phyloP scores from a whole-genome alignment of 352 stramenopile genomes.

The Globisporangium irregulare region DNA sequence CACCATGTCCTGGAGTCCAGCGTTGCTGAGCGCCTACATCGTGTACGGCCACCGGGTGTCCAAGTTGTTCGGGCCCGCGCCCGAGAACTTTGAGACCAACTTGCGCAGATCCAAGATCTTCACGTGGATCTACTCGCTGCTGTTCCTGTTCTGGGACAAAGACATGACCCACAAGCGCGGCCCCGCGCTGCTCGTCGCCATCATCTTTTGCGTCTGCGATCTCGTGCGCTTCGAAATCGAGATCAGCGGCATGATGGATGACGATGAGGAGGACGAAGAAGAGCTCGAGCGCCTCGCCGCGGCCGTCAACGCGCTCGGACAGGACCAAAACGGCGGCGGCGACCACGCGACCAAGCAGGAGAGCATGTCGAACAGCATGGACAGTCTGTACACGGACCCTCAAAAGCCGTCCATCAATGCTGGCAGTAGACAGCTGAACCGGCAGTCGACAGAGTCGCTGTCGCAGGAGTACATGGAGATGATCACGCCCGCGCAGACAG shows the following conservation, averaged over 20 bases:
- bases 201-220: conserved; percentile 71
- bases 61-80: conserved; percentile 37
- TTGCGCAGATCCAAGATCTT: conserved; percentile 67
- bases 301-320: conserved; percentile 2
- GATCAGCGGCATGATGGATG: conserved; percentile 60
- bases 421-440: neutral
- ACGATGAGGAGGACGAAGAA: conserved; percentile 30
- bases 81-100: conserved; percentile 64
- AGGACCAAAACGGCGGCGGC: neutral
- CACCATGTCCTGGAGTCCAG: conserved; percentile 56
- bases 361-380: neutral
- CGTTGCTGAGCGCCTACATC: conserved; percentile 38
- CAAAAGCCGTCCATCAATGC: neutral
- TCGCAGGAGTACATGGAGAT: conserved; percentile 16
- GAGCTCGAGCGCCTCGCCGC: conserved; percentile 20
- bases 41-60: conserved; percentile 55
- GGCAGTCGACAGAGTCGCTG: conserved; percentile 18
- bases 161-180: conserved; percentile 75
- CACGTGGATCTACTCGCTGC: conserved; percentile 58
- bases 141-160: conserved; percentile 63
- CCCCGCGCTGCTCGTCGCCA: conserved; percentile 57
- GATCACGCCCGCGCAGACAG: conserved; percentile 3
- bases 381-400: neutral
- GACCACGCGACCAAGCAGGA: conserved; percentile 1
- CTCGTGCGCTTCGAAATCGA: conserved; percentile 74